These are phyloP conservation scores for Holtermanniella nyarrowii DNA, from an alignment of 768 basidiomycete species.

Conservation along the genomic window DNA sequence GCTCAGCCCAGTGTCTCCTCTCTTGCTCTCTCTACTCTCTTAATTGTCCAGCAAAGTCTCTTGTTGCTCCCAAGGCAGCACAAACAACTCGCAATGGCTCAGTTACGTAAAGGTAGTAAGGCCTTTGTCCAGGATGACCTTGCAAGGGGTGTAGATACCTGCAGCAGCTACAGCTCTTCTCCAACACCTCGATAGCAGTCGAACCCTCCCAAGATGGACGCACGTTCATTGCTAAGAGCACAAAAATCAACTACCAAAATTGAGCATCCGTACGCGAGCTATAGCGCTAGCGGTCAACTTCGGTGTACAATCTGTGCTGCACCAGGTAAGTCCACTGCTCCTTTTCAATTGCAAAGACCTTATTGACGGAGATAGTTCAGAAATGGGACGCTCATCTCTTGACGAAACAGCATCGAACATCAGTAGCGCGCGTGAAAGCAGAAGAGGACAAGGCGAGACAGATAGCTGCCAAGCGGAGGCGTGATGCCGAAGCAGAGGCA, in stretches of 20 bases:
- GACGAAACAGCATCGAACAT: slow-evolving; percentile 37
- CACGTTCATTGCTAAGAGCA: slow-evolving; percentile 32
- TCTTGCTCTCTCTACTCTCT: no score
- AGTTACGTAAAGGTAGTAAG: no score
- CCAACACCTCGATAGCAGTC: no score
- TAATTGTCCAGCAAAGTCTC: no score
- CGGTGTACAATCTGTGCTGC: slow-evolving; percentile 34
- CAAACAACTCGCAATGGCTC: no score
- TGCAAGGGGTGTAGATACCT: no score
- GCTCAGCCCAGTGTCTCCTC: no score
- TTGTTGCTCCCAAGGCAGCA: no score
- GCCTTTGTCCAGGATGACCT: no score
- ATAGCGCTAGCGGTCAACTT: slow-evolving; percentile 26
- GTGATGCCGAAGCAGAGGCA: slow-evolving; percentile 5
- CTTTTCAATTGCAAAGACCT: neutral
- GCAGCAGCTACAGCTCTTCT: no score
- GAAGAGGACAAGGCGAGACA: slow-evolving; percentile 8
- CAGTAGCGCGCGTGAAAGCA: slow-evolving; percentile 29
- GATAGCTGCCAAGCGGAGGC: slow-evolving; percentile 10
- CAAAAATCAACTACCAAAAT: slow-evolving; percentile 36
- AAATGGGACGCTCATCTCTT: slow-evolving; percentile 38
- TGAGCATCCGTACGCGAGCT: slow-evolving; percentile 32
- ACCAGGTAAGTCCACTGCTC: slow-evolving; percentile 22
- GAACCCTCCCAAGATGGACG: slow-evolving; percentile 32
- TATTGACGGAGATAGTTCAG: slow-evolving; percentile 16